Evolutionary conservation across 2,329 filamentous ascomycete species (phyloP).

Genomic region (Blastomyces emzantsi): DNA sequence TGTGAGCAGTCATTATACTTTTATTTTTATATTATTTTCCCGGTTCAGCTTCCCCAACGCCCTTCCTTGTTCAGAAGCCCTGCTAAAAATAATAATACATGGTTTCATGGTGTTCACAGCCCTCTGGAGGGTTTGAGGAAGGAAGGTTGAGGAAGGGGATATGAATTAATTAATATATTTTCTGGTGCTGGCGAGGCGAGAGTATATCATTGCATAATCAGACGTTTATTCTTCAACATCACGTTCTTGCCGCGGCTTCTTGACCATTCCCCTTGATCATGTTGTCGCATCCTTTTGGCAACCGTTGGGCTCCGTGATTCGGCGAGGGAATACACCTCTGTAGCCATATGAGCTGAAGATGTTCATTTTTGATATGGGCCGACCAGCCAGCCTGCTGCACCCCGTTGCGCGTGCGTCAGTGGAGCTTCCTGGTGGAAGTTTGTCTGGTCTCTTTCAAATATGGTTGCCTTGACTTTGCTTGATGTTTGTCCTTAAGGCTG

Average conservation of each 20-base stretch:
- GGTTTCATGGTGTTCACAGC: not conserved
- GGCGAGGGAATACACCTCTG: not conserved
- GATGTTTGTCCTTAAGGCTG: not conserved
- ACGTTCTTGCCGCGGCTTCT: not conserved
- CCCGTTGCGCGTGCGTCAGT: not conserved
- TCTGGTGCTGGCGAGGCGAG: not conserved
- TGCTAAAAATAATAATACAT: not conserved
- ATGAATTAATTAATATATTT: not conserved
- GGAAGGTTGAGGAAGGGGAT: not conserved
- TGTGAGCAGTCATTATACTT: not conserved
- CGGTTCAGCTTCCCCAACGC: not conserved
- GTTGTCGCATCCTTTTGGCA: not conserved
- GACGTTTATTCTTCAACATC: not conserved
- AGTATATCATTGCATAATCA: not conserved
- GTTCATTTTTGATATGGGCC: not conserved
- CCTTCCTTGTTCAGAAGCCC: no score
- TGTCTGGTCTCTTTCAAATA: not conserved
- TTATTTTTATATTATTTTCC: not conserved
- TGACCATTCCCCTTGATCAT: not conserved
- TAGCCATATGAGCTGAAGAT: not conserved
- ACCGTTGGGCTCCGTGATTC: not conserved
- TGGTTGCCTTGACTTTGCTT: not conserved
- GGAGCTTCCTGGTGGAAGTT: not conserved
- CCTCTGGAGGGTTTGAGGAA: not conserved
- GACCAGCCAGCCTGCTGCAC: not conserved